Evolutionary conservation across 768 basidiomycete genomes (phyloP), one percentile per base, ranked within the genome.

Genomic region (Lentinula aciculospora): DNA sequence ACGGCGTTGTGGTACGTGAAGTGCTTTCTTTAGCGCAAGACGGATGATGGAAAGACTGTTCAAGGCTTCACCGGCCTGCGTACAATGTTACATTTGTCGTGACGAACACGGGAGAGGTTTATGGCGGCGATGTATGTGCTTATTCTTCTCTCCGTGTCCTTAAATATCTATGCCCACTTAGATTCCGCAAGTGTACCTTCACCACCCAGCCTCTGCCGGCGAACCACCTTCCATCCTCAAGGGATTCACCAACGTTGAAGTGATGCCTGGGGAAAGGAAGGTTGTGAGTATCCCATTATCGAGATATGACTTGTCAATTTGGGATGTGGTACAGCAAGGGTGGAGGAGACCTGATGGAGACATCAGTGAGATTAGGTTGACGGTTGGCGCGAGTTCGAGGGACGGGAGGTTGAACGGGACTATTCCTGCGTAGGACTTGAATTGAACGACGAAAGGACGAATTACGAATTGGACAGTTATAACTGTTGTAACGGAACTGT

Each of bases 121-220:
- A 67, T 49, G 92, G 92, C n/a, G 76, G 78, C 36, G 91, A 87
- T 85, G 66, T 55, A 77, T 64, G 39, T 28, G 25, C 45, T 12
- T 31, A 25, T 32, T 25, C 21, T 7, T 40, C 31, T 32, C 3
- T 45, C 3, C 28, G 36, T 21, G 1, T 39, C 8, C 17, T 19
- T 32, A 3, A 40, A 25, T 36, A 51, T 19, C 21, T 40, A 7
- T 32, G 29, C 10, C 3, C 25, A 23, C 21, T 40, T 62, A 89
- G 83, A 82, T 85, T 46, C 83, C 89, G 9, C 90, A 92, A 73
- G 69, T 92, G 17, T 93, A 92, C 70, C 28, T 92, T 27, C 81
- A 87, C 67, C 82, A 85, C 73, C 86, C 87, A 0, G 54, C 72
- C 0, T 80, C 78, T 0, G 76, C 86, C 2, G 78, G 77, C 36